phyloP scores from a whole-genome alignment of 441 rosid species.

The Melastoma candidum region DNA sequence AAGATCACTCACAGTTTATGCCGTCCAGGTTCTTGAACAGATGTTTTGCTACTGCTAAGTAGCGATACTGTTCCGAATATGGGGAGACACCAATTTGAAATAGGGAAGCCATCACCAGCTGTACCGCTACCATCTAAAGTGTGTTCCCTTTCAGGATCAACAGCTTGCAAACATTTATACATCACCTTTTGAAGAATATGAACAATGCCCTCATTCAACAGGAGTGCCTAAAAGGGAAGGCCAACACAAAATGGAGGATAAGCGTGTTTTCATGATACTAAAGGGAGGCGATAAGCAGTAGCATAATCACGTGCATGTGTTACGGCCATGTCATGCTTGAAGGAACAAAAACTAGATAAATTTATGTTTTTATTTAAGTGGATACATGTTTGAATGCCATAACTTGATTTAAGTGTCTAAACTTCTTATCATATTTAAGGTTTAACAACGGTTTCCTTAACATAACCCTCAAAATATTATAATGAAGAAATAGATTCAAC shows the following conservation, averaged over 20 bases:
- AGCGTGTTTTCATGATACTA: conserved; percentile 15
- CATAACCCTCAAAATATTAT: too few species aligned
- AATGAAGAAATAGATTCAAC: conserved; percentile 6
- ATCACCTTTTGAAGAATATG: conserved; percentile 47
- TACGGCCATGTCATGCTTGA: too few species aligned
- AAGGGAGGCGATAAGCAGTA: neutral
- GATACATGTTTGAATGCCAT: too few species aligned
- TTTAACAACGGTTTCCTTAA: too few species aligned
- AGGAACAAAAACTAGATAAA: too few species aligned
- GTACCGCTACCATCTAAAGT: conserved; percentile 33
- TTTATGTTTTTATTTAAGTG: too few species aligned
- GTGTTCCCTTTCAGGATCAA: conserved; percentile 42
- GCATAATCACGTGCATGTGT: too few species aligned
- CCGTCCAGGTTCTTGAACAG: conserved; percentile 27
- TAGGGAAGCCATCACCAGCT: conserved; percentile 30
- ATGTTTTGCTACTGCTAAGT: conserved; percentile 40
- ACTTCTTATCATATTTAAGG: too few species aligned
- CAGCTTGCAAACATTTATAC: conserved; percentile 53
- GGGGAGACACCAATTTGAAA: conserved; percentile 66
- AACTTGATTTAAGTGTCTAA: too few species aligned
- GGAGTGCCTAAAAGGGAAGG: conserved; percentile 38
- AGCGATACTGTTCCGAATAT: conserved; percentile 64
- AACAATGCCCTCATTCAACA: conserved; percentile 60
- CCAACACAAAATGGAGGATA: conserved; percentile 4
- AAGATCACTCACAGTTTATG: conserved; percentile 52